A percentile compares a stretch with the other conserved stretches of the same genome.
Evolutionary conservation across 129 eudicot genomes (phyloP).

Genomic region (Pseudognaphalium luteoalbum): DNA sequence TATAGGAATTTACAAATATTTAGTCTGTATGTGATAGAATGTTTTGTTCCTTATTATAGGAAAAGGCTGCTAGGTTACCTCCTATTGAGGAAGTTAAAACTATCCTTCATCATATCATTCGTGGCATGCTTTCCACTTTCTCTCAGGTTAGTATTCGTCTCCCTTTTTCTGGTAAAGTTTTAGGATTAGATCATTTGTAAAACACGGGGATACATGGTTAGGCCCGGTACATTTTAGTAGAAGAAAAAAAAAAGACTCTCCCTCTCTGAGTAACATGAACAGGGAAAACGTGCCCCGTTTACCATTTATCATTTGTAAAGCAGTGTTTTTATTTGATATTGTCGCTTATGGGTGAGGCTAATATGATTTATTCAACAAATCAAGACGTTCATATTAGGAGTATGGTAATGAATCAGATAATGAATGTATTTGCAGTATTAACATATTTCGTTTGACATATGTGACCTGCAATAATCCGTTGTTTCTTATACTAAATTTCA

Average conservation of each 20-base stretch:
- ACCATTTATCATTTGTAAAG: background rate
- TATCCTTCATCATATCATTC: conserved; percentile 53
- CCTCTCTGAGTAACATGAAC: no score
- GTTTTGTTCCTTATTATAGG: conserved; percentile 44
- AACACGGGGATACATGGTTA: no score
- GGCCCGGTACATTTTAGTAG: no score
- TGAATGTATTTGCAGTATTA: conserved; percentile 1
- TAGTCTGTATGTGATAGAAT: background rate
- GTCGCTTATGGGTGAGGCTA: background rate
- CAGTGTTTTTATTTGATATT: background rate
- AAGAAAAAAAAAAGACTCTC: no score
- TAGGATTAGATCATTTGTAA: background rate
- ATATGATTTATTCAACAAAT: background rate
- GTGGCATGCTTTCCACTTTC: conserved; percentile 82
- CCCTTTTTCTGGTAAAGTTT: background rate
- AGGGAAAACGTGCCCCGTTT: no score
- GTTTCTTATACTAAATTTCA: background rate
- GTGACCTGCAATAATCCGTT: background rate
- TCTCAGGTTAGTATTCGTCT: conserved; percentile 51
- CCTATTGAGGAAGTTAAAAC: conserved; percentile 78
- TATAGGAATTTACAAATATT: background rate
- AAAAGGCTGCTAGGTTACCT: conserved; percentile 84
- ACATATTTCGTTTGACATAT: background rate
- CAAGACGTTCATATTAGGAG: background rate
- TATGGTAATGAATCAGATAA: background rate